These are phyloP conservation scores for Triangularia setosa DNA, from an alignment of 2,329 filamentous ascomycete species.

Conservation along the genomic window DNA sequence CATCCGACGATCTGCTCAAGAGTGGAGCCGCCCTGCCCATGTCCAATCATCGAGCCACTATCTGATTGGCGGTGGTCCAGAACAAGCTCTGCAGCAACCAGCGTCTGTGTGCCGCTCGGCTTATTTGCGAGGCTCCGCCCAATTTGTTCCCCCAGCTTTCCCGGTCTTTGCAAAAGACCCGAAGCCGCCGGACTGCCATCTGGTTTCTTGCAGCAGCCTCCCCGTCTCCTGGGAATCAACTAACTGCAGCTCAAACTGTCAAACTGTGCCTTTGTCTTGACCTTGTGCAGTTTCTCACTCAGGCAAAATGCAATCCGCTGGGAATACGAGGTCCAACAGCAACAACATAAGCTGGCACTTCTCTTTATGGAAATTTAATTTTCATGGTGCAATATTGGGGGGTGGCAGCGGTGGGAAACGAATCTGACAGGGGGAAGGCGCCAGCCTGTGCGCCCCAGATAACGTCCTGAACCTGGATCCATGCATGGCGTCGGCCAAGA, in stretches of 20 bases:
- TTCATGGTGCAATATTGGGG: conserved; percentile 13
- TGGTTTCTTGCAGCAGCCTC: not conserved
- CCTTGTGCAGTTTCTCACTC: not conserved
- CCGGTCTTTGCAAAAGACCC: conserved; percentile 7
- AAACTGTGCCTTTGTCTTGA: not conserved
- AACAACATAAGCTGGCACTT: not conserved
- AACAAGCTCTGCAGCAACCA: conserved; percentile 16
- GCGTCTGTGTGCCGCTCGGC: conserved; percentile 13
- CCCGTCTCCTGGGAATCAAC: too few relatives aligned
- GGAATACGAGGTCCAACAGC: conserved; percentile 3
- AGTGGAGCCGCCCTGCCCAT: conserved; percentile 7
- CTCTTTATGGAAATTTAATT: conserved; percentile 7
- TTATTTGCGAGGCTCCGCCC: conserved; percentile 1
- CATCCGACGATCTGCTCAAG: conserved; percentile 10
- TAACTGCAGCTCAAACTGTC: not conserved
- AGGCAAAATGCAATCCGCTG: not conserved
- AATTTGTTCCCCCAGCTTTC: conserved; percentile 17
- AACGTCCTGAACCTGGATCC: conserved; percentile 6
- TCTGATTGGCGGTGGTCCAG: conserved; percentile 15
- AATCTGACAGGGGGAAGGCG: conserved; percentile 1
- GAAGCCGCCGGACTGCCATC: not conserved
- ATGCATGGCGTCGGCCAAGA: conserved; percentile 16
- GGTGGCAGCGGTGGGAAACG: conserved; percentile 3
- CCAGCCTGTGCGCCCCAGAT: conserved; percentile 12
- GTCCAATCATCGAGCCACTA: conserved; percentile 10